Evolutionary conservation across 2,329 filamentous ascomycete species (phyloP).

Genomic region (Phaeosphaeriaceae sp.): DNA sequence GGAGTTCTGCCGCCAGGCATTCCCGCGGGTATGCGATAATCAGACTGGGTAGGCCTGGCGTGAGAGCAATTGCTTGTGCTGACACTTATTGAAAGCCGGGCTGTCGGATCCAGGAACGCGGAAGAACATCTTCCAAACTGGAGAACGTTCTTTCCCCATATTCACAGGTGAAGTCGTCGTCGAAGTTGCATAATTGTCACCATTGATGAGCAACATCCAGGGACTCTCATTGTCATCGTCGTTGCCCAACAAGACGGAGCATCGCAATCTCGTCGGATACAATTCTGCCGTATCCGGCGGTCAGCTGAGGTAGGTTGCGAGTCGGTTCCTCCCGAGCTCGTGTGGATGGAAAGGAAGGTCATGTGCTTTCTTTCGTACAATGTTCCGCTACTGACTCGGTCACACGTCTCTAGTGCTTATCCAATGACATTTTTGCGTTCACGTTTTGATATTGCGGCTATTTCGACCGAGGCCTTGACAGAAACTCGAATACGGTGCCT

Average conservation of each 20-base stretch:
- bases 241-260: not conserved
- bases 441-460: no score
- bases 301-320: not conserved
- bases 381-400: not conserved
- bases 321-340: not conserved
- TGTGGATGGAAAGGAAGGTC: not conserved
- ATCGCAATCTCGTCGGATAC: not conserved
- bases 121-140: not conserved
- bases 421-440: not conserved
- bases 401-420: not conserved
- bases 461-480: no score
- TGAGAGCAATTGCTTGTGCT: not conserved
- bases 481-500: no score
- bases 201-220: not conserved
- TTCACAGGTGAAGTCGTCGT: not conserved
- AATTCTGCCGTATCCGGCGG: not conserved
- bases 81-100: not conserved
- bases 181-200: not conserved
- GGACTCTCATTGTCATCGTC: not conserved
- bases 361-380: not conserved
- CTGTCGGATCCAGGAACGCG: not conserved
- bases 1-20: not conserved
- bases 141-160: not conserved
- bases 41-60: not conserved
- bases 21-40: not conserved